Percentiles rank a stretch among this genome's conserved stretches.
These are phyloP conservation scores for Globisporangium radiosum DNA, from an alignment of 352 stramenopile species.

Conservation along the genomic window DNA sequence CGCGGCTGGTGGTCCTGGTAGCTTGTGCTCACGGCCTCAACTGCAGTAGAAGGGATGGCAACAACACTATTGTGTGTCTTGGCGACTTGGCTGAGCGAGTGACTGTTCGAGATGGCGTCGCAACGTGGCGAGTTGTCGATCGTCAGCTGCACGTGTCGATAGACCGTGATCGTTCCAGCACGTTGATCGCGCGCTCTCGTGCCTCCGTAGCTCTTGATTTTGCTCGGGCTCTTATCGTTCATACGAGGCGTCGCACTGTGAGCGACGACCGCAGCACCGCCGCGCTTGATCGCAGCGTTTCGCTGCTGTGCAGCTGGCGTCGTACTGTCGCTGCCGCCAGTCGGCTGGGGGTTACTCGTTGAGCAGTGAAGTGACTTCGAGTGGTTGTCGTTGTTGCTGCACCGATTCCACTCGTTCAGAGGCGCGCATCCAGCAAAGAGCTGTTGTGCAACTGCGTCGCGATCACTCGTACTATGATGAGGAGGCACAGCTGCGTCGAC, in stretches of 20 bases:
- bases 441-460: slow-evolving; percentile 2
- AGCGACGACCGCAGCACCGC: slow-evolving; percentile 3
- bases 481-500: too few species aligned
- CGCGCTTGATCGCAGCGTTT: slow-evolving; percentile 3
- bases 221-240: not conserved
- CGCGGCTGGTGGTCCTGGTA: slow-evolving; percentile 30
- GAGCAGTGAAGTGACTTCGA: not conserved
- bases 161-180: slow-evolving; percentile 25
- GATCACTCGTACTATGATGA: not conserved
- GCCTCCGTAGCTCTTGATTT: not conserved
- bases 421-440: not conserved
- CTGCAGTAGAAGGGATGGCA: too few species aligned
- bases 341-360: too few species aligned
- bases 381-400: not conserved
- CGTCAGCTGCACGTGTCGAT: slow-evolving; percentile 19
- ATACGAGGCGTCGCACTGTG: not conserved
- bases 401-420: not conserved
- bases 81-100: not conserved
- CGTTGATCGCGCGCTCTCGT: not conserved
- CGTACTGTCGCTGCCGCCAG: too few species aligned
- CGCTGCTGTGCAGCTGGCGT: not conserved
- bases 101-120: not conserved
- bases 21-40: slow-evolving; percentile 1
- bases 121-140: slow-evolving; percentile 5
- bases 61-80: slow-evolving; percentile 6